Percentiles rank a stretch among this genome's conserved stretches.
phyloP scores from a whole-genome alignment of 1,284 basidiomycete species.

The Cryptococcus amylolentus region DNA sequence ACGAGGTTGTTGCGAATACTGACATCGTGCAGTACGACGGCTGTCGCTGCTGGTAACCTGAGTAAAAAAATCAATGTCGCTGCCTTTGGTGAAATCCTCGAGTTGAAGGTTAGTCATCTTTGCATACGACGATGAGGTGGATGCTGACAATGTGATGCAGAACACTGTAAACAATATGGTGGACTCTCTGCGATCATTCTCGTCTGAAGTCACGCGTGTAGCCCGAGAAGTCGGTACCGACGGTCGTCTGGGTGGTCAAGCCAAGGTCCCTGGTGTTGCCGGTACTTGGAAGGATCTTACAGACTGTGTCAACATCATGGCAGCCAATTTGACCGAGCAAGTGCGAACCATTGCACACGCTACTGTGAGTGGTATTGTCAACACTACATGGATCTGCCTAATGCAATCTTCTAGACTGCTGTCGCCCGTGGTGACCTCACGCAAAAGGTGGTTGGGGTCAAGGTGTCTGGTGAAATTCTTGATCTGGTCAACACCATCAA shows the following conservation, averaged over 20 bases:
- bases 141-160: constrained; percentile 34
- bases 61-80: constrained; percentile 88
- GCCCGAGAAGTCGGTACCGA: constrained; percentile 92
- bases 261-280: constrained; percentile 77
- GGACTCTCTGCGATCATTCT: constrained; percentile 53
- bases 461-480: constrained; percentile 92
- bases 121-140: neutral
- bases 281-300: constrained; percentile 95
- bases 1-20: neutral
- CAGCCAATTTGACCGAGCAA: constrained; percentile 73
- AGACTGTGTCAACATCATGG: constrained; percentile 81
- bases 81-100: constrained; percentile 94
- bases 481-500: constrained; percentile 79
- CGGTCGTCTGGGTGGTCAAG: constrained; percentile 92
- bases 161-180: constrained; percentile 48
- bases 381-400: neutral
- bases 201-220: constrained; percentile 66
- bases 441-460: constrained; percentile 87
- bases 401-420: constrained; percentile 60
- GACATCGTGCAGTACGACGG: constrained; percentile 63
- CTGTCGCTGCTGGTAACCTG: constrained; percentile 89
- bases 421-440: constrained; percentile 92
- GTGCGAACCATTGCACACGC: constrained; percentile 92
- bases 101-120: constrained; percentile 60
- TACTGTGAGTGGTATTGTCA: constrained; percentile 52